Evolutionary conservation across 768 basidiomycete genomes (phyloP), one percentile per base, ranked within the genome.

Genomic region (Neoboletus brunneissimus): DNA sequence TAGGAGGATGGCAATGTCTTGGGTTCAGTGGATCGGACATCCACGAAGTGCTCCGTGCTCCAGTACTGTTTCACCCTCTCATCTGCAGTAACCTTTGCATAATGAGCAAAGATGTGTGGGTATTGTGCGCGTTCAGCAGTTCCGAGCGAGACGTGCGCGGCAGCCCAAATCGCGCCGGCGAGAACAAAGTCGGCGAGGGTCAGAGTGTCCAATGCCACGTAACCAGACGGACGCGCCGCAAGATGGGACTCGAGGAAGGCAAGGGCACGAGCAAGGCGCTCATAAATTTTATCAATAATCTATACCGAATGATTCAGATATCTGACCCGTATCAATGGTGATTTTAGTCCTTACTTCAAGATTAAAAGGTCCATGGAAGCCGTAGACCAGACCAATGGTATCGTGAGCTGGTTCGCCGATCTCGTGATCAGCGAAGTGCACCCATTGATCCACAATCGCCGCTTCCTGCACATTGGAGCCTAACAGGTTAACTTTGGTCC

Each of bases 111-210:
- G 5, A 63, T 7, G 22, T 55, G 52, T 0, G 58, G 55, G 42
- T 58, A 70, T 44, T 46, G 47, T 12, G 58, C 48, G 9, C 63
- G 54, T 13, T 65, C 55, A 11, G 51, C 48, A 18, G 55, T 42
- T 29, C 64, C 63, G 0, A 64, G 56, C 11, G 63, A 9, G 13
- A 48, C 16, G 2, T 15, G 18, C 15, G 53, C 42, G 5, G 58
- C 55, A 32, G 35, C 23, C 18, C 23, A 51, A 5, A 56, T 53
- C 6, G 47, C 35, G n/a, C 63, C 40, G 22, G 49, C 58, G 10
- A 68, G 15, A 27, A 67, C 22, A 25, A 68, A 48, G 27, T 67
- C 65, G 0, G 65, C 65, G 8, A 68, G 34, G 1, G 60, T 65
- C 15, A 61, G 25, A 2, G 43, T 53, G 41, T 59, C 63, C 41